Evolutionary conservation across 768 basidiomycete species (phyloP), one percentile per base, ranked within the genome.

Genomic region (Coprinopsis sp.): DNA sequence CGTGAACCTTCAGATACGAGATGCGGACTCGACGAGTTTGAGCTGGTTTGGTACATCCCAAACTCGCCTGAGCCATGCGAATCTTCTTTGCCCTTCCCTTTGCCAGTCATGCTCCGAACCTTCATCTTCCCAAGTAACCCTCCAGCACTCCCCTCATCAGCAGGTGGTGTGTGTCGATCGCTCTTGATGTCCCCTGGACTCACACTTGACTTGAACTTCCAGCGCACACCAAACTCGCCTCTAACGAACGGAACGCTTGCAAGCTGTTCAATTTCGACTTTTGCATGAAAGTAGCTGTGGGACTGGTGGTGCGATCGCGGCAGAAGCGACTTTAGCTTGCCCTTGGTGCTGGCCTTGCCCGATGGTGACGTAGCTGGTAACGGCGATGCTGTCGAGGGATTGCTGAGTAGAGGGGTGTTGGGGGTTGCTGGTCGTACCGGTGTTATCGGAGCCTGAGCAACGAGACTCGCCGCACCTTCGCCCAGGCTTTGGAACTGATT

Each of bases 201-300:
- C 12, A 36, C 69, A 64, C 2, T 70, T 71, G 79, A 73, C 68
- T 80, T 84, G 64, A 88, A 77, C 62, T 79, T 82, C 85, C 87
- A 88, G 18, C 73, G 69, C 4, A 83, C 75, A 16, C 71, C 79
- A 57, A 88, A 87, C 57, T 85, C 76, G 51, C 87, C 87, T 33
- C 69, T 66, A 27, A 87, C 77, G 47, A 87, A 77, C 0, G 87
- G 87, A 0, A 90, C 81, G 53, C 78, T 83, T 16, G 76, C 71
- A 18, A 90, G 73, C 53, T 87, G 77, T 64, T 87, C 82, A 30
- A 88, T 70, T 16, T 69, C 67, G 33, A 89, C 57, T 10, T 70
- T 68, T 23, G 79, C 77, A 44, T 77, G 74, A 64, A 90, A 88
- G 41, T 77, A 72, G 3, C 84, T 77, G 56, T 87, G 82, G 30